Conservation (phyloP, 805 yeast genomes). For the Zygotorulaspora florentina region DNA sequence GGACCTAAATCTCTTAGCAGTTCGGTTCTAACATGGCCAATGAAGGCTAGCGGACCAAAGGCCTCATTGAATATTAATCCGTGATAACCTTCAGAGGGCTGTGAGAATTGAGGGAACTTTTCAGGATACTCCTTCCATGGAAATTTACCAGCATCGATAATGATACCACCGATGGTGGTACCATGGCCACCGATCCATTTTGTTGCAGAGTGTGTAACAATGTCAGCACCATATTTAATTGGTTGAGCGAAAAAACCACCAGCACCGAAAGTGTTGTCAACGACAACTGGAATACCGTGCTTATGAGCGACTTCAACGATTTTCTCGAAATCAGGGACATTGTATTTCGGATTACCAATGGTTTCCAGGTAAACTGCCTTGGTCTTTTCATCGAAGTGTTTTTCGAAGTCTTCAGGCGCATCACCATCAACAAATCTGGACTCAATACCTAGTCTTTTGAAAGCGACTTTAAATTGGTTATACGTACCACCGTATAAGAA, state of each 20-base stretch:
- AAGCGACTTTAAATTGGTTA: constrained; percentile 89
- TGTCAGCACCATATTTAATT: constrained; percentile 84
- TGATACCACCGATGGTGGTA: constrained; percentile 86
- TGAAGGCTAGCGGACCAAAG: constrained; percentile 74
- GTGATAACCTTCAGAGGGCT: constrained; percentile 92
- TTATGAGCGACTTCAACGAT: constrained; percentile 75
- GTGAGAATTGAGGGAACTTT: constrained; percentile 84
- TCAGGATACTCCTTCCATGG: constrained; percentile 84
- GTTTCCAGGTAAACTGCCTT: constrained; percentile 87
- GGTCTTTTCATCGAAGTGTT: constrained; percentile 74
- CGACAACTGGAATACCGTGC: constrained; percentile 84
- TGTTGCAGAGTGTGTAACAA: constrained; percentile 90
- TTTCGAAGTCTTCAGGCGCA: constrained; percentile 62
- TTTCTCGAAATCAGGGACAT: constrained; percentile 84
- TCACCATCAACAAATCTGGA: constrained; percentile 84
- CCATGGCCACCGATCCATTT: constrained; percentile 99
- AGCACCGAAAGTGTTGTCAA: constrained; percentile 95
- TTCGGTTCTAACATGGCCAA: constrained; percentile 77
- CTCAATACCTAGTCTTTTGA: constrained; percentile 84
- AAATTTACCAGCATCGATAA: constrained; percentile 88
- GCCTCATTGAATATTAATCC: constrained; percentile 80
- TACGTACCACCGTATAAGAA: constrained; percentile 93
- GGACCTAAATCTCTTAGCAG: constrained; percentile 91
- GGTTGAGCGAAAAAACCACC: constrained; percentile 89
- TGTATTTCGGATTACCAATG: constrained; percentile 89